These are phyloP conservation scores for Durusdinium trenchii DNA, from an alignment of 73 alveolate genomes.

Conservation along the genomic window DNA sequence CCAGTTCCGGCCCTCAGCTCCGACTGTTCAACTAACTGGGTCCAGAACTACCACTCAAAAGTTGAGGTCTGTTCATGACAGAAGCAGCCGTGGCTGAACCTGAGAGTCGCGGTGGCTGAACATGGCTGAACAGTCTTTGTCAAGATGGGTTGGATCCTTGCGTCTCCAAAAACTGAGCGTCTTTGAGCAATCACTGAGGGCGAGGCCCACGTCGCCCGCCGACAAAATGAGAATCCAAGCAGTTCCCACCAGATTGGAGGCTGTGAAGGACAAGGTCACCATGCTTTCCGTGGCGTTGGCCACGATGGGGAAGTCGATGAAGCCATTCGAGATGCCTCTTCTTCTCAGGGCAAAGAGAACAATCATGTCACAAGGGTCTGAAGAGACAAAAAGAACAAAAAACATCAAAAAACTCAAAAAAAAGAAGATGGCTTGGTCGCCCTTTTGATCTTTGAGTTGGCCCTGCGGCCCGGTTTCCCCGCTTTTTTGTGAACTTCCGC, in stretches of 20 bases:
- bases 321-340: slow-evolving; percentile 59
- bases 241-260: not conserved
- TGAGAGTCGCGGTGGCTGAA: not conserved
- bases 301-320: slow-evolving; percentile 45
- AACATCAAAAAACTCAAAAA: too few relatives aligned
- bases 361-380: too few relatives aligned
- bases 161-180: not conserved
- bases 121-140: not conserved
- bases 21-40: not conserved
- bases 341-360: too few relatives aligned
- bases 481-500: too few relatives aligned
- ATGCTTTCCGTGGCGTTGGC: slow-evolving; percentile 47
- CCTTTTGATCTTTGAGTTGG: too few relatives aligned
- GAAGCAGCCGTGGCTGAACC: slow-evolving; percentile 72
- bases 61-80: slow-evolving; percentile 21
- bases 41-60: not conserved
- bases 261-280: slow-evolving; percentile 43
- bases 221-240: slow-evolving; percentile 59
- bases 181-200: not conserved
- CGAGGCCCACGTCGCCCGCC: slow-evolving; percentile 26
- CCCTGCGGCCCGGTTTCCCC: too few relatives aligned
- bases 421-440: too few relatives aligned
- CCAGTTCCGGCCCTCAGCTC: slow-evolving; percentile 62
- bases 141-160: not conserved
- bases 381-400: too few relatives aligned